A percentile compares a stretch with the other conserved stretches of the same genome.
phyloP scores from a whole-genome alignment of 2,329 filamentous ascomycete species.

The Cytospora paraplurivora region DNA sequence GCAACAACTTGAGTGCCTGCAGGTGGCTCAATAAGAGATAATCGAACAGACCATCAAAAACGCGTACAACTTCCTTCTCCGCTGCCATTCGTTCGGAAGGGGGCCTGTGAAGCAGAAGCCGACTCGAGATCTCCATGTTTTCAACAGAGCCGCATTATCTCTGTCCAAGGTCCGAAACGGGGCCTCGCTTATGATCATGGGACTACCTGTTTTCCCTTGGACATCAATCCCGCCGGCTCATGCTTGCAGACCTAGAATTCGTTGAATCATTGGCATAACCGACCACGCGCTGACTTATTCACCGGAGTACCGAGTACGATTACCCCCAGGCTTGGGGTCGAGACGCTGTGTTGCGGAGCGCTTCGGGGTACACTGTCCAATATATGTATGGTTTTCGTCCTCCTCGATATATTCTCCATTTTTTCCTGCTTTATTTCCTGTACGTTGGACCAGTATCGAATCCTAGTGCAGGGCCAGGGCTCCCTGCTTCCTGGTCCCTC shows the following conservation, averaged over 20 bases:
- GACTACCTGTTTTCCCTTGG: background rate
- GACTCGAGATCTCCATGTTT: no score
- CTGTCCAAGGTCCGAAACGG: no score
- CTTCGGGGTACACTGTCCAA: background rate
- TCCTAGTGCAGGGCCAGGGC: background rate
- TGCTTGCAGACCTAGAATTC: background rate
- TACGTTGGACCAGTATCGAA: background rate
- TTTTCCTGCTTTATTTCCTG: background rate
- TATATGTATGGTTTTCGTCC: background rate
- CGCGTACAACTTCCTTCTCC: no score
- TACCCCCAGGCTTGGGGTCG: background rate
- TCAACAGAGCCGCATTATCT: no score
- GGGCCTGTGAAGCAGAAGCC: no score
- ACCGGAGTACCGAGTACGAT: background rate
- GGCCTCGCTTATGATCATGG: no score
- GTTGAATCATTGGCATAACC: background rate
- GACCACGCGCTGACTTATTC: background rate
- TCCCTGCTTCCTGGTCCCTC: background rate
- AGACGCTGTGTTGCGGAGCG: background rate
- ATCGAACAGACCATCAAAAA: no score
- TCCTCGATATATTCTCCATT: background rate
- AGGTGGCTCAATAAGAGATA: no score
- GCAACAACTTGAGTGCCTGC: no score
- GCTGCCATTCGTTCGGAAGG: no score
- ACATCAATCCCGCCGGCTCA: background rate